Base-by-base conservation (phyloP, 805 yeast species). In the Starmerella khaoyaiensis region DNA sequence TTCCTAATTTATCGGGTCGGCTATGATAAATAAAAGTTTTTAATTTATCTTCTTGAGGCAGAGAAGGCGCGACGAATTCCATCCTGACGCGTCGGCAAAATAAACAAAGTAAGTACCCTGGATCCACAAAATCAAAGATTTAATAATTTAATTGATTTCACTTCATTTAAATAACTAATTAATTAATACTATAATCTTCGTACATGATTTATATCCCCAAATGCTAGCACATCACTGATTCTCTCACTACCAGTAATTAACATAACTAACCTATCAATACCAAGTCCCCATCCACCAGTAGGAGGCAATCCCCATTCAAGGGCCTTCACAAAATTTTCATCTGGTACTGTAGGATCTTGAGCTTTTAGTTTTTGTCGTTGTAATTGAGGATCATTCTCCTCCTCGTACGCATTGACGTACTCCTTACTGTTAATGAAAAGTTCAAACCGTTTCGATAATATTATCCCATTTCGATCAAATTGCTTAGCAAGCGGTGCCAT, bases 261-360 rank as follows among this genome's bases (percentile, higher is more conserved):
- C 96, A 87, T 83, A 36, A 76, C 74, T 25, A 90, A 57, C 37
- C 99, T 59, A 53, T 90, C 99, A 16, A 90, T 67, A 0, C 99
- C 99, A 42, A 93, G 62, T 0, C 98, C 99, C 81, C 95, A 81
- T 0, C 99, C 99, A 2, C 94, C 97, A 3, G 96, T 87, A 1
- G 98, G 98, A 3, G 97, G 96, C 61, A 90, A 69, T 1, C 94
- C 97, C 68, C 77, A 81, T 53, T 82, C 87, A 86, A 90, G 75
- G 12, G 76, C 71, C 29, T 70, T 67, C 1, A 84, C 71, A 54
- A 73, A 90, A 33, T 65, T 65, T 50, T 70, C 60, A 55, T 90
- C 98, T 0, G 93, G 81, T 0, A 77, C 58, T 31, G 68, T 70
- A 14, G 52, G 48, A 15, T 46, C 39, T 52, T 87, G 96, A 3